These are phyloP conservation scores for Amphicarpaea edgeworthii DNA, from an alignment of 306 rosid species.

Conservation along the genomic window DNA sequence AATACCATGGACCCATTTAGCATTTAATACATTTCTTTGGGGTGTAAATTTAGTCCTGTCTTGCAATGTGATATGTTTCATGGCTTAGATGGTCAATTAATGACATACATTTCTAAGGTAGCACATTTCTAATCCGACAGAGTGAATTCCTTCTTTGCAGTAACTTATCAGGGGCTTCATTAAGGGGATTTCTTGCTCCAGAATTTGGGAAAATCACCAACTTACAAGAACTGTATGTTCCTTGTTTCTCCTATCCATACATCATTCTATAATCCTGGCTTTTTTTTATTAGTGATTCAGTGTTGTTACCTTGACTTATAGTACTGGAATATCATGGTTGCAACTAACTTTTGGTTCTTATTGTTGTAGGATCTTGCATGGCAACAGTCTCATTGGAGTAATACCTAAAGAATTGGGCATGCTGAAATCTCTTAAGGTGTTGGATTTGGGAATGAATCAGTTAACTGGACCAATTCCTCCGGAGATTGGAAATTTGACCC, in stretches of 20 bases:
- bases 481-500: slow-evolving; percentile 74
- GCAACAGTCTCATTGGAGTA: slow-evolving; percentile 81
- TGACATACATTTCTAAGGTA: slow-evolving; percentile 36
- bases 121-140: slow-evolving; percentile 36
- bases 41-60: slow-evolving; percentile 13
- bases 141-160: slow-evolving; percentile 62
- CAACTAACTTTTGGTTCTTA: slow-evolving; percentile 37
- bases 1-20: slow-evolving; percentile 47
- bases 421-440: slow-evolving; percentile 71
- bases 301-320: background rate
- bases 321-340: slow-evolving; percentile 36
- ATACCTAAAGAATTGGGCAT: slow-evolving; percentile 83
- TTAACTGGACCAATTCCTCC: slow-evolving; percentile 89
- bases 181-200: slow-evolving; percentile 79
- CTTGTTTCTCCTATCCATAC: slow-evolving; percentile 11
- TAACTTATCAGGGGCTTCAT: slow-evolving; percentile 78
- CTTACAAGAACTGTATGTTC: slow-evolving; percentile 82
- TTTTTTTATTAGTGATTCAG: background rate
- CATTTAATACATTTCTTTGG: slow-evolving; percentile 4
- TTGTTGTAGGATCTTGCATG: slow-evolving; percentile 76
- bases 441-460: slow-evolving; percentile 88
- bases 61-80: slow-evolving; percentile 21
- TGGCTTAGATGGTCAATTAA: slow-evolving; percentile 30
- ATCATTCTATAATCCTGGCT: background rate
- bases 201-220: slow-evolving; percentile 77